Conservation (phyloP, 2,329 filamentous ascomycete genomes). For the Teratosphaeriaceae sp. region DNA sequence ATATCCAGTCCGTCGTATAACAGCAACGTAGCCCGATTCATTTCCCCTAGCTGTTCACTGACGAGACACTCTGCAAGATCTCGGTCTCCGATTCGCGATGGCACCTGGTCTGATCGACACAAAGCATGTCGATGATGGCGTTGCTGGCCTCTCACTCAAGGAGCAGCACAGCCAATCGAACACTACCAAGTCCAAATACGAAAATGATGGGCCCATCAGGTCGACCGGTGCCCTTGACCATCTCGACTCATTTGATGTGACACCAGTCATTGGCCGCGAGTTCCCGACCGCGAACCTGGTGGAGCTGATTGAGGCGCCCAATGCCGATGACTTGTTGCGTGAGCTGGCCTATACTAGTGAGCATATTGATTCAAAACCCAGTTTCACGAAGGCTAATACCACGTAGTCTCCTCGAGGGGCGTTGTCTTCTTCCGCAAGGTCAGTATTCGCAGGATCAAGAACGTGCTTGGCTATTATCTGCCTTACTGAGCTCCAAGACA, state of each 20-base stretch:
- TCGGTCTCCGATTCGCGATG: too few species aligned
- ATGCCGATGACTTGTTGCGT: conserved; percentile 30
- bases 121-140: not conserved
- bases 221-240: not conserved
- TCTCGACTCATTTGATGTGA: conserved; percentile 32
- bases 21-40: too few species aligned
- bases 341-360: conserved; percentile 52
- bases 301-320: conserved; percentile 29
- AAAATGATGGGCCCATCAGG: not conserved
- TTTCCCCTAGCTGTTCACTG: too few species aligned
- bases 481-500: conserved; percentile 23
- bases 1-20: too few species aligned
- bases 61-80: too few species aligned
- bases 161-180: not conserved
- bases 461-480: conserved; percentile 28
- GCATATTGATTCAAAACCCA: not conserved
- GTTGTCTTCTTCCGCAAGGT: conserved; percentile 22
- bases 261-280: conserved; percentile 46
- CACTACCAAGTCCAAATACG: not conserved
- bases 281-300: conserved; percentile 32
- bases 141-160: not conserved
- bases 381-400: conserved; percentile 3
- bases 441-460: conserved; percentile 1
- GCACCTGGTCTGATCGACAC: not conserved
- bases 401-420: conserved; percentile 17